Base-by-base conservation (phyloP, 805 yeast genomes). In the Pichia californica region DNA sequence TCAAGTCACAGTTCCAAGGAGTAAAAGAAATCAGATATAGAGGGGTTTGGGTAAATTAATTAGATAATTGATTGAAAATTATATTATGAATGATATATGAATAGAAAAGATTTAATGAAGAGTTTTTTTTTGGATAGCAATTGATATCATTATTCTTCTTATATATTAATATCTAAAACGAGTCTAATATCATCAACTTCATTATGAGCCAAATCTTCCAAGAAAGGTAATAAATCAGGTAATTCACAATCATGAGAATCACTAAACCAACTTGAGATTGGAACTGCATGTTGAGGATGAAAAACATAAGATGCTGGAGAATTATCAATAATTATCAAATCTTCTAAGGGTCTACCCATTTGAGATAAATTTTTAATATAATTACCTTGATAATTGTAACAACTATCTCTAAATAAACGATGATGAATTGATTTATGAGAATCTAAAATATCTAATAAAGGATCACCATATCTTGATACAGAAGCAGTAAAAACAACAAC, bases 291-390 rank as follows among this genome's bases (percentile, higher is more conserved):
- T 63, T 88, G 95, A 18, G 99, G 99, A 61, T 93, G 98, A 71
- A 93, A 86, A 44, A 91, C 81, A 64, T 93, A 93, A n/a, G 96
- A 87, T 3, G 98, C 96, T 1, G 99, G 98, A 3, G 98, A 89
- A 64, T 93, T 93, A 68, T 93, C 99, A 51, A 93, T 79, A 52
- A 93, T 93, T 45, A 93, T 88, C 35, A 84, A 70, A 52, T 88
- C 95, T 44, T 75, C 67, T 49, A 93, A 69, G 3, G 96, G 96
- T 56, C 99, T 74, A 11, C 99, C 99, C 54, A 93, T 79, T 63
- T 88, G 97, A 6, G 95, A 81, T 52, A 93, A 71, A 61, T 93
- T 91, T 67, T 93, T 93, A 61, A 93, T 88, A 62, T 86, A 93
- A 64, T 88, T 91, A 15, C 97, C 97, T 59, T 89, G 95, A 63